Evolutionary conservation across 2,329 filamentous ascomycete species (phyloP).

Genomic region (Epichloe elymi): DNA sequence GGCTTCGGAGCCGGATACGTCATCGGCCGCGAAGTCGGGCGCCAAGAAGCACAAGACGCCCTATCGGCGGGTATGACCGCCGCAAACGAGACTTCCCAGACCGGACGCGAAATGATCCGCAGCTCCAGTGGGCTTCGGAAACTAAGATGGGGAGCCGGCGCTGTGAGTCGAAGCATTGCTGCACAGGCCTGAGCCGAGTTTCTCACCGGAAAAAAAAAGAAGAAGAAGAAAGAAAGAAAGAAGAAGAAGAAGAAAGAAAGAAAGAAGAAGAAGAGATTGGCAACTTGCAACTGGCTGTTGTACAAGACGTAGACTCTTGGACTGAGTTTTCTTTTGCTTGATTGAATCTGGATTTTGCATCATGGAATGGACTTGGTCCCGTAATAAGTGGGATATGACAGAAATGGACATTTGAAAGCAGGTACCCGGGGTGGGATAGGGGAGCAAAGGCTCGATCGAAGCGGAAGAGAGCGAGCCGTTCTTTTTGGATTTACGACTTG

Average conservation of each 20-base stretch:
- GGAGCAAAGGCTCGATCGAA: background rate
- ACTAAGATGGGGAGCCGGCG: conserved; percentile 41
- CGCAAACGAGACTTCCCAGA: conserved; percentile 33
- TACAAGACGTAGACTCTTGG: background rate
- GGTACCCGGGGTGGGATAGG: background rate
- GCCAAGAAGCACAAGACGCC: conserved; percentile 45
- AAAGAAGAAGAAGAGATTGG: no score
- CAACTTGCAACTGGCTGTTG: background rate
- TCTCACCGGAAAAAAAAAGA: background rate
- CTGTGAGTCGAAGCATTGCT: conserved; percentile 35
- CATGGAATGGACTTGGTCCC: background rate
- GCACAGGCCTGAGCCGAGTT: conserved; percentile 20
- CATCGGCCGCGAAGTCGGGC: conserved; percentile 52
- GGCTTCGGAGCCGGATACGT: conserved; percentile 58
- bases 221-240: no score
- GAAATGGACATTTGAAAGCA: background rate
- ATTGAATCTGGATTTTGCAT: background rate
- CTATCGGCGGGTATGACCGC: conserved; percentile 28
- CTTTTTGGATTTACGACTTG: background rate
- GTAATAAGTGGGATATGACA: background rate
- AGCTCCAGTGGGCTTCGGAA: conserved; percentile 38
- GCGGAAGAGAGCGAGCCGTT: background rate
- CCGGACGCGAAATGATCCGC: conserved; percentile 40
- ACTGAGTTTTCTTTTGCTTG: background rate
- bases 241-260: no score